These are phyloP conservation scores for Arthrobotrys megalospora DNA, from an alignment of 2,329 filamentous ascomycete genomes.

Conservation along the genomic window DNA sequence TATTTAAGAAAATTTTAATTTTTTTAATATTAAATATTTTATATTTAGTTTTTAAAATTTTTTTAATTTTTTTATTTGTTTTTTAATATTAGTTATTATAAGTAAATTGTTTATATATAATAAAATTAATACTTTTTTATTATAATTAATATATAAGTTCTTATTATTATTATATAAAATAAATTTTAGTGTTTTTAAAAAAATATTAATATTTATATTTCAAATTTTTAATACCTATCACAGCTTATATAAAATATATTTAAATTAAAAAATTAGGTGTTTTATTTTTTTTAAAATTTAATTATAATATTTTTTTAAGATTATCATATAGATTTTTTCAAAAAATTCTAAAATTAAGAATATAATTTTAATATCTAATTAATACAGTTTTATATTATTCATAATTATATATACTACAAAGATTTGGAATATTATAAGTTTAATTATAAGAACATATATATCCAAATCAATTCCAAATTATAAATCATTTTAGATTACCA, in stretches of 20 bases:
- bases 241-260: conserved; percentile 35
- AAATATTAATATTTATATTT: conserved; percentile 19
- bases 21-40: conserved; percentile 6
- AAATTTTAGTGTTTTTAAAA: too few relatives aligned
- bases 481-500: conserved; percentile 32
- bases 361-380: conserved; percentile 39
- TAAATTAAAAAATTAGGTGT: conserved; percentile 32
- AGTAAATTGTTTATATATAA: conserved; percentile 56
- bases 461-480: conserved; percentile 34
- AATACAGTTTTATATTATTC: conserved; percentile 32
- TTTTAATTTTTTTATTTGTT: too few relatives aligned
- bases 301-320: conserved; percentile 19
- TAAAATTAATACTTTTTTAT: conserved; percentile 21
- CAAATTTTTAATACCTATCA: conserved; percentile 13
- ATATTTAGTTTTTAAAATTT: conserved; percentile 29
- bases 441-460: conserved; percentile 39
- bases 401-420: conserved; percentile 27
- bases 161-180: conserved; percentile 22
- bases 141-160: conserved; percentile 29
- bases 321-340: conserved; percentile 34
- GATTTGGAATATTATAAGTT: conserved; percentile 38
- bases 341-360: conserved; percentile 18
- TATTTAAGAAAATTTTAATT: neutral
- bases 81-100: conserved; percentile 26
- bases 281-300: conserved; percentile 32